Evolutionary conservation across 2,329 filamentous ascomycete genomes (phyloP), one percentile per base, ranked within the genome.

Genomic region (Arthrobotrys pseudoclavata): DNA sequence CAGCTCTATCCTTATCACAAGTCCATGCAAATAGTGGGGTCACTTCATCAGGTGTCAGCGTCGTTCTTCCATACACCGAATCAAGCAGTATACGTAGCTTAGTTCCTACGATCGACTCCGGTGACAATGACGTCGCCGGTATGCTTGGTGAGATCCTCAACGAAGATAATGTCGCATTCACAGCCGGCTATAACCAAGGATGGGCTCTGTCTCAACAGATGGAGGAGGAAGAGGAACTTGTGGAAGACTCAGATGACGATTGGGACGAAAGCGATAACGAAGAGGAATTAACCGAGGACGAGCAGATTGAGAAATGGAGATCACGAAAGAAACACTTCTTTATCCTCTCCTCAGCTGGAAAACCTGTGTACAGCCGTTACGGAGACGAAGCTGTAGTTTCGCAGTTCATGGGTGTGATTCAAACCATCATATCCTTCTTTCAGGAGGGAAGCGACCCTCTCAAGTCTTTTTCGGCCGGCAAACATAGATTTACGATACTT

Each of bases 341-440:
- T 84, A 97, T 99, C 81, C 86, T 99, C 0, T 98, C 96, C 1
- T 95, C 94, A 13, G 95, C 96, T 9, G 96, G 96, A 20, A 99
- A 99, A 83, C 96, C 96, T 10, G 96, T 99, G 60, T 99, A 95
- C 87, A 98, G 94, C 82, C 89, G 96, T 60, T 95, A 99, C 83
- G 96, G 96, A 47, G 93, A 97, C 81, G 88, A 97, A 80, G 90
- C 91, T 68, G 86, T 98, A 50, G 93, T 98, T 82, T 97, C 96
- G 81, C 92, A 92, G 62, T 97, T 96, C 81, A 95, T 98, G 83
- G 96, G 96, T 47, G 91, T 99, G 18, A 91, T 97, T 1, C 96
- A 98, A 83, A 99, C 96, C 50, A 95, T 99, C 81, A 97, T 99
- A 79, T 98, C 96, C 0, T 97, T 97, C 83, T 98, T 96, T 82